phyloP scores from a whole-genome alignment of 2,329 filamentous ascomycete genomes.

The Fusarium oligoseptatum region DNA sequence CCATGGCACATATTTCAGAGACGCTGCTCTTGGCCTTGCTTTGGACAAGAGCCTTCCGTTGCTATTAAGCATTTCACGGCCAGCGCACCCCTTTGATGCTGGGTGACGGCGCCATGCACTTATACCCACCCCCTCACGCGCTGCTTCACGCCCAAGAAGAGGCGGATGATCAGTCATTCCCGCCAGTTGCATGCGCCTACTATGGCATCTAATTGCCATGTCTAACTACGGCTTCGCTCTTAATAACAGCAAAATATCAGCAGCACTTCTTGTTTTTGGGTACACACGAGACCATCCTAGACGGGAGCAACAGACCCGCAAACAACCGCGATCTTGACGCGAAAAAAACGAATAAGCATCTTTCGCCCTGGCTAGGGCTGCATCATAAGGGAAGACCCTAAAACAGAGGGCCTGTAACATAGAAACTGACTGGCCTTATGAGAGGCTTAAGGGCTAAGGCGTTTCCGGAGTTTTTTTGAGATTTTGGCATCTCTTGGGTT shows the following conservation, averaged over 20 bases:
- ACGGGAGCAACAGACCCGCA: constrained; percentile 32
- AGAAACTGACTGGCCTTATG: constrained; percentile 4
- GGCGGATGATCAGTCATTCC: constrained; percentile 12
- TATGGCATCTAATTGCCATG: constrained; percentile 10
- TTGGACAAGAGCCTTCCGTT: not conserved
- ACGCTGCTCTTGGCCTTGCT: not conserved
- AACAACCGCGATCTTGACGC: constrained; percentile 7
- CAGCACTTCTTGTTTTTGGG: not conserved
- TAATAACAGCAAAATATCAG: not conserved
- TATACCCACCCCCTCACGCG: not conserved
- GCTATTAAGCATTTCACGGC: not conserved
- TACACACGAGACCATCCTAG: not conserved
- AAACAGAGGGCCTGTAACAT: constrained; percentile 1
- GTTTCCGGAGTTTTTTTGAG: not conserved
- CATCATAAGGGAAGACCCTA: not conserved
- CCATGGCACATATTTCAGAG: not conserved
- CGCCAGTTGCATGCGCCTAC: not conserved
- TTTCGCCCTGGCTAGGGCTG: constrained; percentile 1
- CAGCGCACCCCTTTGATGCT: not conserved
- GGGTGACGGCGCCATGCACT: not conserved
- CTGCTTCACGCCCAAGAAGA: constrained; percentile 8
- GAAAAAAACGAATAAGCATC: constrained; percentile 3
- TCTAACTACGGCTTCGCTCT: not conserved
- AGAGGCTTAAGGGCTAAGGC: not conserved
- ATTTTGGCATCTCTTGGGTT: not conserved